A percentile compares a stretch with the other conserved stretches of the same genome.
phyloP scores from a whole-genome alignment of 768 basidiomycete species.

The Mycena latifolia region DNA sequence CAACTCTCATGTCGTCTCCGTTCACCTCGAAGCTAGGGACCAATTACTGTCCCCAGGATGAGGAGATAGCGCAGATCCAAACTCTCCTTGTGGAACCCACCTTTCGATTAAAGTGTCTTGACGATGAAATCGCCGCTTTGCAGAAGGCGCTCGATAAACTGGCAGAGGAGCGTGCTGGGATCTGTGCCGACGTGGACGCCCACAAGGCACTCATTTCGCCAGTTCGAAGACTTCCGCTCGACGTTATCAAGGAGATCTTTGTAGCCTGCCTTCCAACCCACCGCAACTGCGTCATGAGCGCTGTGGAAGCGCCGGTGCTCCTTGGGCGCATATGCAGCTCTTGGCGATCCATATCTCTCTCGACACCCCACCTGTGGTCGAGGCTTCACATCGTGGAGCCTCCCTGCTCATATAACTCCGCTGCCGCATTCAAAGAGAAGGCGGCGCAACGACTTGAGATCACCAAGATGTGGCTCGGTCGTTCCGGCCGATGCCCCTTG shows the following conservation, averaged over 20 bases:
- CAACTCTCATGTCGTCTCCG: conserved; percentile 16
- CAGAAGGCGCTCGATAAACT: conserved; percentile 9
- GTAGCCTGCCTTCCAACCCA: conserved; percentile 4
- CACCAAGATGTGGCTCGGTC: not conserved
- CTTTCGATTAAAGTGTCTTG: not conserved
- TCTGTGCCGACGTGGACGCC: not conserved
- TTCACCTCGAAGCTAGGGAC: conserved; percentile 17
- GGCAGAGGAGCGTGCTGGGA: not conserved
- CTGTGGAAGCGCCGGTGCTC: conserved; percentile 4
- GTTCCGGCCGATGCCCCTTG: conserved; percentile 10
- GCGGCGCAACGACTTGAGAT: conserved; percentile 1
- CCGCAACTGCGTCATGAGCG: conserved; percentile 14
- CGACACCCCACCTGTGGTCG: conserved; percentile 42
- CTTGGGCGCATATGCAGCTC: conserved; percentile 6
- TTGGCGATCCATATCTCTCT: not conserved
- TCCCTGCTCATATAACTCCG: not conserved
- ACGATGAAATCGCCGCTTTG: conserved; percentile 13
- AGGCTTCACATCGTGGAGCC: conserved; percentile 24
- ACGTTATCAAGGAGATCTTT: conserved; percentile 6
- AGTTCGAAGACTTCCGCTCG: not conserved
- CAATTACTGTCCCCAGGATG: conserved; percentile 24
- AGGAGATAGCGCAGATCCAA: conserved; percentile 11
- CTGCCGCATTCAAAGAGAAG: not conserved
- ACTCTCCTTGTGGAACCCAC: conserved; percentile 9
- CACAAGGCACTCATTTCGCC: conserved; percentile 9